A percentile compares a stretch with the other conserved stretches of the same genome.
Evolutionary conservation across 2,329 filamentous ascomycete genomes (phyloP).

Genomic region (Thielaviopsis punctulata): DNA sequence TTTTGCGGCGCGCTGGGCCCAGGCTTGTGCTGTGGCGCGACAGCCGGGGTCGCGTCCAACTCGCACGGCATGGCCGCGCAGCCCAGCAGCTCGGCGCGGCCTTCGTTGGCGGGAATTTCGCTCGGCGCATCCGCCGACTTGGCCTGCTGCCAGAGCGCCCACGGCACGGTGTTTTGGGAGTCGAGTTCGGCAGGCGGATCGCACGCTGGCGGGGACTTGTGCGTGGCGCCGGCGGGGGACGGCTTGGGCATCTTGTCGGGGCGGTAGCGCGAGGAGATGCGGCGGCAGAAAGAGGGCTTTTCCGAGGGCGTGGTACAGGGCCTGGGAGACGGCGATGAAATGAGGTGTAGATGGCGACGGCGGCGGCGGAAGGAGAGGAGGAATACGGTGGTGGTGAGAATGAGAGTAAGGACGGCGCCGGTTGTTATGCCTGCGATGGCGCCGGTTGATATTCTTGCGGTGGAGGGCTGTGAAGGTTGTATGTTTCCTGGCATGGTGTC

Average conservation of each 20-base stretch:
- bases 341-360: neutral
- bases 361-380: neutral
- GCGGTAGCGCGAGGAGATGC: neutral
- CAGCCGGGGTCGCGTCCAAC: neutral
- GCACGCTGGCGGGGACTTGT: neutral
- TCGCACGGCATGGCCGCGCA: constrained; percentile 1
- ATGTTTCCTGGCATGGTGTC: neutral
- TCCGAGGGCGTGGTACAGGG: neutral
- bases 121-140: neutral
- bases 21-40: neutral
- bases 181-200: neutral
- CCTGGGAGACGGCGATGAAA: neutral
- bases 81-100: constrained; percentile 1
- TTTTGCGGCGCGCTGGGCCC: neutral
- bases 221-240: too few species aligned
- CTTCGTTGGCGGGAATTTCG: neutral
- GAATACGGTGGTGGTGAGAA: neutral
- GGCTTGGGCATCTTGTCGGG: too few species aligned
- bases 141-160: constrained; percentile 1
- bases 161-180: neutral
- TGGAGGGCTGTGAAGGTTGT: neutral
- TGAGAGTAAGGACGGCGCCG: neutral
- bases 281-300: neutral
- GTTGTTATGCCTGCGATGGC: constrained; percentile 8
- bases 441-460: neutral